Evolutionary conservation across 108 stramenopile species (phyloP).

Genomic region (Cyclostephanos tholiformis): DNA sequence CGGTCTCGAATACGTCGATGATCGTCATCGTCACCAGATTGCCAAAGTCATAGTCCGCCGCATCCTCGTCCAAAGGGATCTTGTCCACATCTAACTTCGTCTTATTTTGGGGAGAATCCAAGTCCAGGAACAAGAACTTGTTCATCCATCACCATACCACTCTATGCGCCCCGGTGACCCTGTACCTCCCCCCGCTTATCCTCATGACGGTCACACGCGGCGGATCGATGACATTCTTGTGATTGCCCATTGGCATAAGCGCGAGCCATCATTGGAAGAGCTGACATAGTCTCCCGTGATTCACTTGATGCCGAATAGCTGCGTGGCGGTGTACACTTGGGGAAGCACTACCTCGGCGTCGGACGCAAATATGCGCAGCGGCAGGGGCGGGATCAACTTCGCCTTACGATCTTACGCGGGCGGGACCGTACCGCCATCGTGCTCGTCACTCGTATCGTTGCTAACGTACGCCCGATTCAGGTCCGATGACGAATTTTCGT

Average conservation of each 20-base stretch:
- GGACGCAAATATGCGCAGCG: constrained; percentile 81
- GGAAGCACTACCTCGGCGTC: constrained; percentile 89
- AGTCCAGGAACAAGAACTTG: constrained; percentile 62
- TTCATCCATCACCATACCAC: constrained; percentile 91
- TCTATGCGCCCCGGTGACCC: constrained; percentile 88
- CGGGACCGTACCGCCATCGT: no score
- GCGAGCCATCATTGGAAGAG: constrained; percentile 86
- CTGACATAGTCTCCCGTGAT: constrained; percentile 72
- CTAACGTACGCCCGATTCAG: no score
- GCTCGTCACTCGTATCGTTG: neutral
- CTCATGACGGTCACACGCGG: constrained; percentile 89
- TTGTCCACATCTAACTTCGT: no score
- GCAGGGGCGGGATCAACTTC: constrained; percentile 54
- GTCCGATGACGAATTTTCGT: neutral
- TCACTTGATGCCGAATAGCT: constrained; percentile 89
- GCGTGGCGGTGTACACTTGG: constrained; percentile 83
- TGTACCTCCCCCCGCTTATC: constrained; percentile 85
- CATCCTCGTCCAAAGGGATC: no score
- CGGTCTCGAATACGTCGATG: constrained; percentile 92
- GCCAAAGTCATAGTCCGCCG: constrained; percentile 75
- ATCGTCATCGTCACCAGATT: constrained; percentile 88
- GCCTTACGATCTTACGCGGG: no score
- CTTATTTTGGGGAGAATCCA: no score
- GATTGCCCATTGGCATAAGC: constrained; percentile 88
- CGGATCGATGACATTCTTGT: constrained; percentile 84